phyloP scores from a whole-genome alignment of 2,329 filamentous ascomycete species.

The Diaporthe citri region DNA sequence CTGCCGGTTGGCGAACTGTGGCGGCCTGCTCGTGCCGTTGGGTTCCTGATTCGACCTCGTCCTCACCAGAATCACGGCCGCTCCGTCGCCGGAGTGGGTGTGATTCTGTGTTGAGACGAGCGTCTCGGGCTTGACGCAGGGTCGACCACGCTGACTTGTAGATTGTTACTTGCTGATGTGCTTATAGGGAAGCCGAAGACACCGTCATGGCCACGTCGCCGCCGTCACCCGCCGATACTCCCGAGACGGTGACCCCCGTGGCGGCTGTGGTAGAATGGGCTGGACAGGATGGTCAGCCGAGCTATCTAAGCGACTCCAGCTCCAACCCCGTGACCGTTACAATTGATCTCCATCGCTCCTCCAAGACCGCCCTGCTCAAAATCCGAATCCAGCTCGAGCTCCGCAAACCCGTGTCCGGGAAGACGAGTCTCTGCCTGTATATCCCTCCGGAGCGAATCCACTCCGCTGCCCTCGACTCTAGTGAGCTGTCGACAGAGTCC shows the following conservation, averaged over 20 bases:
- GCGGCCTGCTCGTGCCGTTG: slow-evolving; percentile 5
- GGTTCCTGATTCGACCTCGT: background rate
- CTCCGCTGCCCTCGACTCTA: background rate
- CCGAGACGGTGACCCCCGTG: background rate
- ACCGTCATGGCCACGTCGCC: background rate
- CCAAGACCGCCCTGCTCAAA: slow-evolving; percentile 18
- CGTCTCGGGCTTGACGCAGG: background rate
- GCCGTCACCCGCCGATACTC: background rate
- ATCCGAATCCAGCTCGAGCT: slow-evolving; percentile 20
- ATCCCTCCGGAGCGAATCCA: slow-evolving; percentile 22
- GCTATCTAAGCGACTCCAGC: slow-evolving; percentile 15
- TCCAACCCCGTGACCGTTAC: background rate
- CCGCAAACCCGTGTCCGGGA: slow-evolving; percentile 3
- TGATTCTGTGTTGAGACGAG: slow-evolving; percentile 1
- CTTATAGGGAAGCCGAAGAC: slow-evolving; percentile 1
- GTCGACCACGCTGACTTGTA: background rate
- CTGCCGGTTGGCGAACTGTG: slow-evolving; percentile 22
- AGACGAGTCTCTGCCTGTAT: slow-evolving; percentile 19
- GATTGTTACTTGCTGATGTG: slow-evolving; percentile 16
- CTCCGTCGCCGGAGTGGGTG: slow-evolving; percentile 3
- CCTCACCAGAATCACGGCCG: background rate
- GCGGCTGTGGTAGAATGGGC: slow-evolving; percentile 20
- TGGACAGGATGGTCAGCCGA: slow-evolving; percentile 5
- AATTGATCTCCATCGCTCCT: background rate
- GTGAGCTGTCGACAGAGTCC: background rate